These are phyloP conservation scores for Phytophthora agathidicida DNA, from an alignment of 352 stramenopile species.

Conservation along the genomic window DNA sequence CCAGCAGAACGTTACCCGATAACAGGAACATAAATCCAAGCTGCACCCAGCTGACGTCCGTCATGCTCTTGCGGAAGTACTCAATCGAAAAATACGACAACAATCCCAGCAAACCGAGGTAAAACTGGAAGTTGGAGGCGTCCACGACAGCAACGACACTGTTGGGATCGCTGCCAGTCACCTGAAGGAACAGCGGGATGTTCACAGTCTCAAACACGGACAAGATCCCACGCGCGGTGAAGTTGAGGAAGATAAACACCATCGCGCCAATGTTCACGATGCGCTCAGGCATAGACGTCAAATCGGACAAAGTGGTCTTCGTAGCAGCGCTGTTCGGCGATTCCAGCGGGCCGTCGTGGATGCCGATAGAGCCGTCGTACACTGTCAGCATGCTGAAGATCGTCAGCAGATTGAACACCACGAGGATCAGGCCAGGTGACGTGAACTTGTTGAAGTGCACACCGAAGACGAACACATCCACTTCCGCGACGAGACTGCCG, in stretches of 20 bases:
- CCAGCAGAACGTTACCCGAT: conserved; percentile 61
- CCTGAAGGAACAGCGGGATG: conserved; percentile 79
- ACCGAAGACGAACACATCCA: conserved; percentile 60
- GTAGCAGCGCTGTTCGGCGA: conserved; percentile 40
- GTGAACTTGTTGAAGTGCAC: conserved; percentile 85
- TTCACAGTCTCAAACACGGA: conserved; percentile 88
- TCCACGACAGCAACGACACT: conserved; percentile 58
- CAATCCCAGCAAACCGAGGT: conserved; percentile 73
- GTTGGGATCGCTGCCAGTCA: conserved; percentile 63
- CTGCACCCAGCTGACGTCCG: conserved; percentile 77
- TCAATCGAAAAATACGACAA: conserved; percentile 84
- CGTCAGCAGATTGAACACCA: conserved; percentile 65
- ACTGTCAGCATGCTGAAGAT: conserved; percentile 68
- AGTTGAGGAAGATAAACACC: conserved; percentile 87
- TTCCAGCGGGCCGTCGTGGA: conserved; percentile 65
- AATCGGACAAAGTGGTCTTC: conserved; percentile 57
- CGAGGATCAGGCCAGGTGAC: conserved; percentile 64
- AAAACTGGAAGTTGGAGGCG: conserved; percentile 88
- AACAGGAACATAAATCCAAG: conserved; percentile 70
- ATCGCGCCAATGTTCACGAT: conserved; percentile 76
- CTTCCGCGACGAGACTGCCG: conserved; percentile 65
- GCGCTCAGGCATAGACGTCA: conserved; percentile 61
- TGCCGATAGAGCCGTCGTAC: conserved; percentile 59
- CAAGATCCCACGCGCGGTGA: conserved; percentile 74
- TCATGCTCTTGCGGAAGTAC: conserved; percentile 69